These are phyloP conservation scores for Flaveria ramosissima DNA, from an alignment of 129 eudicot species.

Conservation along the genomic window DNA sequence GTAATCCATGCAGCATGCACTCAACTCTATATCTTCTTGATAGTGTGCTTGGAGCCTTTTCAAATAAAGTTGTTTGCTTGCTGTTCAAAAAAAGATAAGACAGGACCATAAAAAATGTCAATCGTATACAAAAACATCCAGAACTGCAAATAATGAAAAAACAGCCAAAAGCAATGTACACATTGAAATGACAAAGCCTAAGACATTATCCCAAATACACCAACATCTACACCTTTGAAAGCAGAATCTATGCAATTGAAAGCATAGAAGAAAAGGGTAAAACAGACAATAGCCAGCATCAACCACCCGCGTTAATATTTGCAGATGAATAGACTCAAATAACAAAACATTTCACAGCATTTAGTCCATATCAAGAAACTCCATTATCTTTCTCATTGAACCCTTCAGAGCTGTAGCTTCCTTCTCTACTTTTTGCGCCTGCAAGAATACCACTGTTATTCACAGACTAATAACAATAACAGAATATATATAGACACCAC, in stretches of 20 bases:
- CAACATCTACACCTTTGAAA: constrained; percentile 1
- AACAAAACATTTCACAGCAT: neutral
- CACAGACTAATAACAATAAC: neutral
- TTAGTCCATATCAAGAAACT: constrained; percentile 44
- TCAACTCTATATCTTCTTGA: too few relatives aligned
- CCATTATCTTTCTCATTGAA: constrained; percentile 44
- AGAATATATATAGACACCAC: neutral
- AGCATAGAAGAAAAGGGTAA: neutral
- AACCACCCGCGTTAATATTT: constrained; percentile 60
- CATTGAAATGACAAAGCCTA: neutral
- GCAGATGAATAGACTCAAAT: constrained; percentile 32
- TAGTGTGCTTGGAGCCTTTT: too few relatives aligned
- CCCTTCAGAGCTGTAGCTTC: constrained; percentile 41
- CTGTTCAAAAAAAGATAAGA: too few relatives aligned
- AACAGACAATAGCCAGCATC: constrained; percentile 24
- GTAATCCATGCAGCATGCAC: too few relatives aligned
- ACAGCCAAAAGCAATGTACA: constrained; percentile 29
- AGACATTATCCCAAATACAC: constrained; percentile 22
- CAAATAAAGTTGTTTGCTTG: too few relatives aligned
- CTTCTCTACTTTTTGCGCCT: constrained; percentile 42
- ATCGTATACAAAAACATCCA: neutral
- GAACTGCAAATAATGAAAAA: neutral
- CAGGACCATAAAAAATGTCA: neutral
- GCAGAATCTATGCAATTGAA: constrained; percentile 25
- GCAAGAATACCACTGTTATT: neutral